phyloP scores from a whole-genome alignment of 169 alveolate species.

The Blepharisma undulans region DNA sequence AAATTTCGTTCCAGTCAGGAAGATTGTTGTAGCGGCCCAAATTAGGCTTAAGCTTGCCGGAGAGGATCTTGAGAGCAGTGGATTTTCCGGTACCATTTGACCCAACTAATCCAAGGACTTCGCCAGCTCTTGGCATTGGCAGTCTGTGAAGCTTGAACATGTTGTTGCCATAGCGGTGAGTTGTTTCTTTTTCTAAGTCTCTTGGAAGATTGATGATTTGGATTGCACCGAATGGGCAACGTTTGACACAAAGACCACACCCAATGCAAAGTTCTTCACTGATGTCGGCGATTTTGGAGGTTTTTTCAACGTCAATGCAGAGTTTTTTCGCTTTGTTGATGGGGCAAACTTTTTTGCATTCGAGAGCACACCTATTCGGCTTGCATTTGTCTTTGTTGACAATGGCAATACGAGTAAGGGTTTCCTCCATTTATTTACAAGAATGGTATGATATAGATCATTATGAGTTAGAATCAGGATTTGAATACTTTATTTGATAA shows the following conservation, averaged over 20 bases:
- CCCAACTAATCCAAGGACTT: slow-evolving; percentile 92
- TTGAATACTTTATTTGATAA: background rate
- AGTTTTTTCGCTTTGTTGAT: slow-evolving; percentile 95
- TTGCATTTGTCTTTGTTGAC: slow-evolving; percentile 97
- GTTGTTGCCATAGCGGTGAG: slow-evolving; percentile 98
- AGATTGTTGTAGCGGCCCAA: slow-evolving; percentile 95
- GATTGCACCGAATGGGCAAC: slow-evolving; percentile 99
- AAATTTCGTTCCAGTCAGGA: slow-evolving; percentile 97
- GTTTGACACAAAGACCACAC: slow-evolving; percentile 99
- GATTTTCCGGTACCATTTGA: slow-evolving; percentile 97
- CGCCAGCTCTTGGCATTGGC: slow-evolving; percentile 99
- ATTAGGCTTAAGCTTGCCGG: slow-evolving; percentile 97
- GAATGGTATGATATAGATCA: background rate
- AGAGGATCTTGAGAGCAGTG: slow-evolving; percentile 95
- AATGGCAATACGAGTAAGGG: slow-evolving; percentile 92
- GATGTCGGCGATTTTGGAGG: slow-evolving; percentile 93
- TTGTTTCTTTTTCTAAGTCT: slow-evolving; percentile 89
- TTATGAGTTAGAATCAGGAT: background rate
- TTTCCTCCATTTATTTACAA: slow-evolving; percentile 39
- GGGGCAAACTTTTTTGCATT: slow-evolving; percentile 94
- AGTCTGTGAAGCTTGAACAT: slow-evolving; percentile 98
- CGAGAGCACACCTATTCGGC: slow-evolving; percentile 97
- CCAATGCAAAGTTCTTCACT: slow-evolving; percentile 99
- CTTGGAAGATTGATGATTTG: slow-evolving; percentile 98
- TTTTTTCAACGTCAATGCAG: slow-evolving; percentile 96